Conservation (phyloP, 495 filamentous ascomycete species). For the Neurospora sp. region DNA sequence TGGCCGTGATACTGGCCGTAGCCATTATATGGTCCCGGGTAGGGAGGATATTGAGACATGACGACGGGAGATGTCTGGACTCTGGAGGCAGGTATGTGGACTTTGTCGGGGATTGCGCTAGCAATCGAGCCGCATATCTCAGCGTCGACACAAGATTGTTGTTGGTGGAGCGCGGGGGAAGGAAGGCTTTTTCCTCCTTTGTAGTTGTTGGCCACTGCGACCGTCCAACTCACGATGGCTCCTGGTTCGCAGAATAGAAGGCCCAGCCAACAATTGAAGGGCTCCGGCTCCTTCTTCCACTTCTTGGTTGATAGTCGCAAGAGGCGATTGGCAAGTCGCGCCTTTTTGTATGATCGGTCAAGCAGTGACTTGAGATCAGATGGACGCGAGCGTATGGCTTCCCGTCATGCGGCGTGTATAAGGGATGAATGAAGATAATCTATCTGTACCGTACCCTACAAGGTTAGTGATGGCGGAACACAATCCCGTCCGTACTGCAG, state of each 20-base stretch:
- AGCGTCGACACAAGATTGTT: neutral
- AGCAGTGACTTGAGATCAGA: neutral
- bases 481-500: neutral
- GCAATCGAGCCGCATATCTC: neutral
- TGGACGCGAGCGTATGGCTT: neutral
- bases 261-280: neutral
- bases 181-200: neutral
- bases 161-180: neutral
- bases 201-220: neutral
- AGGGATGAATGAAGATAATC: neutral
- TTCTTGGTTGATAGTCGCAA: neutral
- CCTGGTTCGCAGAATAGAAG: neutral
- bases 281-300: neutral
- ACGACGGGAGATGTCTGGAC: neutral
- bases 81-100: constrained; percentile 8
- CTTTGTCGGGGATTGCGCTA: neutral
- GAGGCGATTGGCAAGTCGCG: neutral
- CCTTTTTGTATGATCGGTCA: neutral
- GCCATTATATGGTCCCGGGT: constrained; percentile 17
- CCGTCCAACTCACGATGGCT: neutral
- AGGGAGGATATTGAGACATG: constrained; percentile 26
- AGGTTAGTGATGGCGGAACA: neutral
- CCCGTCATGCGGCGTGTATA: neutral
- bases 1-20: constrained; percentile 26
- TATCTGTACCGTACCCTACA: neutral